Base-by-base conservation (phyloP, 305 asterid genomes). In the Solanum hybrid region DNA sequence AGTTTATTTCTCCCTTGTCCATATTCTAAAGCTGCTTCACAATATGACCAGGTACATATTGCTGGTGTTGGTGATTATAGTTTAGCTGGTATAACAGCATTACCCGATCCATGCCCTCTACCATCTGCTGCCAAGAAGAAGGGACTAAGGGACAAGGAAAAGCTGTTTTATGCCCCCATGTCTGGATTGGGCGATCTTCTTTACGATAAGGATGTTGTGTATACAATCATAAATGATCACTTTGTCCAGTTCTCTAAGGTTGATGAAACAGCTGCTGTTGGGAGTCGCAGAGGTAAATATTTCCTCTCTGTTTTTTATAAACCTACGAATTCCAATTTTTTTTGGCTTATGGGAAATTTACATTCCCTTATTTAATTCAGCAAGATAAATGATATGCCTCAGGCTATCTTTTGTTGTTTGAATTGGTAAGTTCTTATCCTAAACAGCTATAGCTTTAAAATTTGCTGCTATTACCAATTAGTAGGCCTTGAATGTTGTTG, bases 111-210 rank as follows among this genome's bases (percentile, higher is more conserved):
- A 36, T 97, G 99, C 91, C 98, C 99, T 90, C 94, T 97, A 89
- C 99, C 99, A 76, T 95, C 98, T 88, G 98, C 95, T 91, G 99
- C 98, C 91, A 97, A 96, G 92, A 97, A 96, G 95, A 97, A 97
- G 93, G 98, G 99, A 84, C 84, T 97, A 77, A 97, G 99, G 88
- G 99, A 97, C 94, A 97, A 96, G 91, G 99, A 97, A 90, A 97
- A 96, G 92, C 92, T 97, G 51, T 96, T 97, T 92, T 97, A 96
- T 95, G 98, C 98, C 32, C 99, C 99, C 60, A 94, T 97, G 98
- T 97, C 98, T 80, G 99, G 99, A 87, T 89, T 97, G 73, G 99
- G 99, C 82, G 99, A 97, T 92, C 98, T 96, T 75, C 95, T 97
- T 51, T 97, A 97, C 89, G 99, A 97, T 92, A 97, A 97, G 92